Evolutionary conservation across 1,284 basidiomycete species (phyloP), one percentile per base, ranked within the genome.

Genomic region (Papiliotrema nemorosa): DNA sequence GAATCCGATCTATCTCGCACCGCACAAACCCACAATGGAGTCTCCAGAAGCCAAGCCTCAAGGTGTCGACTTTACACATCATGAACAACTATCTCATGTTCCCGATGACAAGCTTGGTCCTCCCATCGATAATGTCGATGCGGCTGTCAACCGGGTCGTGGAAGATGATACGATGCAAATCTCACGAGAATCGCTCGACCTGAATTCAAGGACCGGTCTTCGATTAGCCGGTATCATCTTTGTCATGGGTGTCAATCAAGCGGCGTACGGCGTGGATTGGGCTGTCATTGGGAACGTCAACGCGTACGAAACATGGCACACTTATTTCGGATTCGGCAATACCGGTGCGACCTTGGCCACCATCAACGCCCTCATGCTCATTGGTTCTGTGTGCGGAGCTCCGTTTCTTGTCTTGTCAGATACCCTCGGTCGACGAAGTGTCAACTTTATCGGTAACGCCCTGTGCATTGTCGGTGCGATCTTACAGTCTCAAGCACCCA

Each of bases 241-340:
- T 16, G 44, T 45, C 33, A 45, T 45, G 44, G 44, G 44, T 36
- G 33, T 45, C 12, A 50, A 50, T 25, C 49, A 50, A 29, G 49
- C 49, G 6, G 47, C 37, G 12, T 39, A 14, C 20, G 37, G 37
- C 9, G 37, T 39, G 9, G 37, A 39, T 39, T 39, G 37, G 37
- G 37, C 37, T 9, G 37, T 39, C 37, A 39, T 39, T 39, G 37
- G 37, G 12, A 39, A 39, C 37, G 20, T 39, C 20, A 39, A 39
- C 20, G 37, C 37, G 13, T 39, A 39, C 37, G 37, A 39, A 12
- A 39, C 37, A 9, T 39, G 37, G 37, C 37, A 39, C 37, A 39
- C 10, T 20, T 39, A 14, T 21, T 39, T 39, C 20, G 37, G 37
- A 9, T 39, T 39, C 20, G 37, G 37, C 37, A 39, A 39, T 20